These are phyloP conservation scores for Rubus idaeus DNA, from an alignment of 306 rosid genomes.

Conservation along the genomic window DNA sequence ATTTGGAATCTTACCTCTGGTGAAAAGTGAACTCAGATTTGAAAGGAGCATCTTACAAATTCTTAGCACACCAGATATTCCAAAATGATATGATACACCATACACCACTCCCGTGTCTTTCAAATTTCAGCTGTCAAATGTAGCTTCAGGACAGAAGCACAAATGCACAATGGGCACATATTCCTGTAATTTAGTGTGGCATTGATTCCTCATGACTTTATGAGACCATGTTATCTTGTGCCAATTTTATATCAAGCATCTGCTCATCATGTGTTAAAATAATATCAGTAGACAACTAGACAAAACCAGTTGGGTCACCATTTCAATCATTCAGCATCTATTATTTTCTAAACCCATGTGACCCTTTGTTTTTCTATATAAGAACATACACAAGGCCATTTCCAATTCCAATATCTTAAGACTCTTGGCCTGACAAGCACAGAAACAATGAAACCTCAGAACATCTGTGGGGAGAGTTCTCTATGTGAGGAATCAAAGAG, in stretches of 20 bases:
- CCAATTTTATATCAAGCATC: background rate
- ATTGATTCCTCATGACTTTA: background rate
- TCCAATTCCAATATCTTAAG: conserved; percentile 22
- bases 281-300: background rate
- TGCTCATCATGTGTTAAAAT: background rate
- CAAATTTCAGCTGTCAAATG: conserved; percentile 5
- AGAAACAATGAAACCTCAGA: conserved; percentile 29
- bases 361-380: conserved; percentile 25
- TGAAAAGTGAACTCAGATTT: conserved; percentile 1
- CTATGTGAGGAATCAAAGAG: conserved; percentile 25
- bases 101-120: background rate
- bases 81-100: background rate
- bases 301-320: background rate
- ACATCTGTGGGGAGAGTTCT: conserved; percentile 25
- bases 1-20: conserved; percentile 1
- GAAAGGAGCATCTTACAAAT: conserved; percentile 6
- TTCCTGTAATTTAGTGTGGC: conserved; percentile 4
- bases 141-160: conserved; percentile 7
- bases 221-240: background rate
- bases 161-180: conserved; percentile 9
- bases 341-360: background rate
- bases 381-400: background rate
- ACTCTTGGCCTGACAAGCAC: conserved; percentile 18
- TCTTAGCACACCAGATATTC: background rate
- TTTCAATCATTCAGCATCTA: conserved; percentile 15